Base-by-base conservation (phyloP, 768 basidiomycete genomes). In the Hydnum rufescens region DNA sequence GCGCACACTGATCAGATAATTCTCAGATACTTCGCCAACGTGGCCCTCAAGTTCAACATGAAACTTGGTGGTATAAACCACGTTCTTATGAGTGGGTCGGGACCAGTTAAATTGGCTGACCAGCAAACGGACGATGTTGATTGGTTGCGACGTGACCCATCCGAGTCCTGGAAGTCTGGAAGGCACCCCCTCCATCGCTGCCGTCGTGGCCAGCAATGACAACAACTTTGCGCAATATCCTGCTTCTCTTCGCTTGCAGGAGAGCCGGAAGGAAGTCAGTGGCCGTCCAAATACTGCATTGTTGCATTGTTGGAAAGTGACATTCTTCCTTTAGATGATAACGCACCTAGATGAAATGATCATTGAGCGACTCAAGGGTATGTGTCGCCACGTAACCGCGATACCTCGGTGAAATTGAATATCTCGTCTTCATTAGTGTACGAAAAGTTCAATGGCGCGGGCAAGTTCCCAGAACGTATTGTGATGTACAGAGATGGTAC, bases 61-160 rank as follows among this genome's bases (percentile, higher is more conserved):
- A 89, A 89, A 64, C 74, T 87, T 1, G 82, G 83, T 3, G 86
- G 86, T 0, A 66, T 80, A 22, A 89, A 89, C 57, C 86, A 89
- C 63, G 55, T 71, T 49, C 65, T 86, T 5, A n/a, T n/a, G n/a
- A 78, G 79, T 31, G 44, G 44, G 61, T 67, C 0, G 58, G 54
- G 1, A 72, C 74, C 1, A 74, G 79, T 39, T 22, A 71, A 58
- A 55, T 34, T 87, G 83, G 83, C 64, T 87, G 46, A 74, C 63
- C 1, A 73, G 73, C 62, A 69, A 71, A 57, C 71, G 71, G 51
- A 87, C 85, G 5, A 88, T 89, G 80, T 66, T 89, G 60, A 77
- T 89, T 2, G 86, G 86, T 0, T 82, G 85, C 57, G 84, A 88
- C 59, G 81, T 83, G 23, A 86, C 82, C 1, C 84, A 88, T 64